These are phyloP conservation scores for Xanthoconium purpureum DNA, from an alignment of 768 basidiomycete genomes.

Conservation along the genomic window DNA sequence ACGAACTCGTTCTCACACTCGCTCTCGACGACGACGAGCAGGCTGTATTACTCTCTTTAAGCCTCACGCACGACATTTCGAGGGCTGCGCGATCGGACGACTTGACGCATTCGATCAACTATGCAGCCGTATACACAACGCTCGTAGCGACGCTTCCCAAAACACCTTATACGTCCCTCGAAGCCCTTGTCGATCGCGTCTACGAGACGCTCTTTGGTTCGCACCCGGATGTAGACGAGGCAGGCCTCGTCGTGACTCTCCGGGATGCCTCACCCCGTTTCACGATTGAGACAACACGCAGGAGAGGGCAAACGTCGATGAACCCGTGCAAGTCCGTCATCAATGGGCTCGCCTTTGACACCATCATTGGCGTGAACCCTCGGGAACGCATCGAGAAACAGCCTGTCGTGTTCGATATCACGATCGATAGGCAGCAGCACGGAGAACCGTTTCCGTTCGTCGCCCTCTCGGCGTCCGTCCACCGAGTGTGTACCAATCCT, in stretches of 20 bases:
- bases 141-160: conserved; percentile 26
- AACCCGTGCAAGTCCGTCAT: conserved; percentile 26
- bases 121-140: conserved; percentile 40
- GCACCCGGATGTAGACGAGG: conserved; percentile 33
- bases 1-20: conserved; percentile 44
- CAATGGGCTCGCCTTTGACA: conserved; percentile 44
- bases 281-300: conserved; percentile 38
- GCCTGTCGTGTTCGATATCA: conserved; percentile 51
- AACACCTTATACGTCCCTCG: conserved; percentile 41
- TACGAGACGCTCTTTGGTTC: conserved; percentile 38
- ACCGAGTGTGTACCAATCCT: not conserved
- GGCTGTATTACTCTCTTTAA: conserved; percentile 51
- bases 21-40: conserved; percentile 40
- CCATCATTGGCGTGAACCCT: conserved; percentile 66
- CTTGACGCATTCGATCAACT: conserved; percentile 61
- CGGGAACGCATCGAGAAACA: conserved; percentile 67
- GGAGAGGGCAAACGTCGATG: conserved; percentile 12
- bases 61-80: conserved; percentile 49
- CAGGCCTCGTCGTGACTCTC: conserved; percentile 46
- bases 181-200: conserved; percentile 43
- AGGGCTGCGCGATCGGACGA: conserved; percentile 51
- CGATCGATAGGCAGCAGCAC: conserved; percentile 20
- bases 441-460: conserved; percentile 12
- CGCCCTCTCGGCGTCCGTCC: conserved; percentile 34
- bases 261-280: conserved; percentile 47